phyloP scores from a whole-genome alignment of 2,329 filamentous ascomycete species.

The Keithomyces neogunnii region DNA sequence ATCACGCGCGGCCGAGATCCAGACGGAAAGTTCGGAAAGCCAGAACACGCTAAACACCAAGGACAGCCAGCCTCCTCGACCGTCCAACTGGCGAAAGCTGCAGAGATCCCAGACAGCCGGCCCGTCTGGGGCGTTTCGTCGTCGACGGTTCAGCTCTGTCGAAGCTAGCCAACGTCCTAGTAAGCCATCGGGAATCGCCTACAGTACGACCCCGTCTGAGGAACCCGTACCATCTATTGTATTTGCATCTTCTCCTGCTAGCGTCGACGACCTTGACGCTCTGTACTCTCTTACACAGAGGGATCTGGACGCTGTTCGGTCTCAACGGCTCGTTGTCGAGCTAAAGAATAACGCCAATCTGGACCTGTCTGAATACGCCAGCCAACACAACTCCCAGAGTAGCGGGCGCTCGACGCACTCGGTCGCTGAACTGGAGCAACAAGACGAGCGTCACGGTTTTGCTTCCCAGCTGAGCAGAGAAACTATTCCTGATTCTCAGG shows the following conservation, averaged over 20 bases:
- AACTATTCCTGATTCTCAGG: constrained; percentile 38
- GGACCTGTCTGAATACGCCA: constrained; percentile 26
- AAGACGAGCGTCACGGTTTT: constrained; percentile 23
- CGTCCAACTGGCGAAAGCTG: constrained; percentile 18
- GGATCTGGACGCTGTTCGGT: neutral
- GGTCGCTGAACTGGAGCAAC: constrained; percentile 26
- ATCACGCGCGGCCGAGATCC: constrained; percentile 1
- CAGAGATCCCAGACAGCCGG: constrained; percentile 1
- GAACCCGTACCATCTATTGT: constrained; percentile 21
- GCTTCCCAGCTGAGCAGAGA: constrained; percentile 22
- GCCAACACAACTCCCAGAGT: constrained; percentile 20
- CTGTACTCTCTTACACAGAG: neutral
- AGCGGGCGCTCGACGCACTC: constrained; percentile 21
- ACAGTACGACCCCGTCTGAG: constrained; percentile 17
- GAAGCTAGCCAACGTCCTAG: constrained; percentile 10
- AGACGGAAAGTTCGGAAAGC: neutral
- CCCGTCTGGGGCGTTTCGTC: neutral
- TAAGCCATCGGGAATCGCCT: constrained; percentile 15
- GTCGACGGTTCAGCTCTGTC: constrained; percentile 4
- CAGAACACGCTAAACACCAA: constrained; percentile 7
- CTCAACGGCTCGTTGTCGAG: constrained; percentile 18
- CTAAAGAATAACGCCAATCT: constrained; percentile 22
- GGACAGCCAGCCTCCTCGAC: constrained; percentile 18
- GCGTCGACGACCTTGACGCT: constrained; percentile 9
- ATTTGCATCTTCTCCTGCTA: constrained; percentile 17